These are phyloP conservation scores for Neopestalotiopsis rosae DNA, from an alignment of 2,329 filamentous ascomycete species.

Conservation along the genomic window DNA sequence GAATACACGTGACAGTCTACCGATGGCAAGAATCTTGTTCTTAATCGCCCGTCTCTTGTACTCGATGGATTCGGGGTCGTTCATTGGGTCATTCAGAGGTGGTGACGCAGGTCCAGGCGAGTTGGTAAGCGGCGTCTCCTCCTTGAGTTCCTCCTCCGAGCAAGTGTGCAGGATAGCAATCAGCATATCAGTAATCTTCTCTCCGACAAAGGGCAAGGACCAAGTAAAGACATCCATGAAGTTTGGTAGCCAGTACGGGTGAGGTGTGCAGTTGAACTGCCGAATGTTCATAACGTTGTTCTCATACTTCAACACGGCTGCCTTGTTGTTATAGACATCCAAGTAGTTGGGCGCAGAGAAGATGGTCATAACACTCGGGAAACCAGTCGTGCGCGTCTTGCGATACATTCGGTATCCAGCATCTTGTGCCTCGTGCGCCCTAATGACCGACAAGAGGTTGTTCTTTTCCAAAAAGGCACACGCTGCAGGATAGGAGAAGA, in stretches of 20 bases:
- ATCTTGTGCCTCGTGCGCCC: conserved; percentile 97
- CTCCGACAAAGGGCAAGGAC: conserved; percentile 97
- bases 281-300: conserved; percentile 99
- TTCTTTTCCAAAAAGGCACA: conserved; percentile 99
- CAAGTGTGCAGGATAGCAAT: conserved; percentile 98
- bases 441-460: conserved; percentile 94
- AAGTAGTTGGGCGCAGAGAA: conserved; percentile 99
- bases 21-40: conserved; percentile 99
- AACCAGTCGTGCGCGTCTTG: conserved; percentile 96
- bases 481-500: conserved; percentile 97
- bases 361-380: conserved; percentile 99
- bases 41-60: conserved; percentile 97
- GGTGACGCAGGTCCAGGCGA: conserved; percentile 78
- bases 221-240: conserved; percentile 99
- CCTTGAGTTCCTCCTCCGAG: conserved; percentile 97
- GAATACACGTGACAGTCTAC: conserved; percentile 95
- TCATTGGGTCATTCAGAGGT: conserved; percentile 55
- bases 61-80: conserved; percentile 85
- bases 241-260: conserved; percentile 99
- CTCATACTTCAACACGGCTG: conserved; percentile 97
- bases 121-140: conserved; percentile 77
- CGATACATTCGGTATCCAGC: conserved; percentile 99
- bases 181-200: conserved; percentile 99
- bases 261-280: conserved; percentile 99
- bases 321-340: conserved; percentile 99